Evolutionary conservation across 768 basidiomycete species (phyloP), one percentile per base, ranked within the genome.

Genomic region (Russula sp.): DNA sequence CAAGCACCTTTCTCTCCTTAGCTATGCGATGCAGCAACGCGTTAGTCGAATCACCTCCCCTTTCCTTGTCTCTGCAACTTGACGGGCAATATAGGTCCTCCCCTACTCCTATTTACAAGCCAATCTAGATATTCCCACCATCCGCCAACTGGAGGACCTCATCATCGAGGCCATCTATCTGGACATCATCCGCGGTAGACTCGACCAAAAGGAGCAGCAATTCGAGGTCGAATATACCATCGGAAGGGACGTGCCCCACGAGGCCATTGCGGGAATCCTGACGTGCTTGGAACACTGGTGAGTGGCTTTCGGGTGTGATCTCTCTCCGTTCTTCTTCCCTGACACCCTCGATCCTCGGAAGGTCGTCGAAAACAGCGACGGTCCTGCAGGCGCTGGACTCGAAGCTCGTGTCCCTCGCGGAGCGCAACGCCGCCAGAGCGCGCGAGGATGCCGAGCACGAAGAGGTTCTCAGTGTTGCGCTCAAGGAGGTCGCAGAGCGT

Each of bases 131-230:
- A 81, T 96, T 74, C 79, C 85, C 3, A 86, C 83, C 6, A 84
- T 95, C 62, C 87, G 95, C 58, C 90, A 90, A 61, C 85, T 99
- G 3, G 96, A 99, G 73, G 95, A 98, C 75, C 84, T 98, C 66
- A 91, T 98, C 71, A 98, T 99, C 73, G 94, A 98, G 70, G 90
- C 90, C 11, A 94, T 98, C 74, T 98, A 98, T 75, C 84, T 91
- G 45, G 89, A 92, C 72, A 78, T 97, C 44, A 80, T 99, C 42
- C 85, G 85, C 55, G 96, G 94, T 10, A 94, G 91, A 71, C 86
- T 99, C 54, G 94, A 98, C 74, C 96, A 98, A 75, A 91, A 91
- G 72, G 83, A 91, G 68, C 84, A 86, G 66, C 87, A 93, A 67
- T 80, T 98, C 62, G 91, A 96, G 73, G 86, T 98, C 40, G 91